These are phyloP conservation scores for Candida ovalis DNA, from an alignment of 805 yeast genomes.

Conservation along the genomic window DNA sequence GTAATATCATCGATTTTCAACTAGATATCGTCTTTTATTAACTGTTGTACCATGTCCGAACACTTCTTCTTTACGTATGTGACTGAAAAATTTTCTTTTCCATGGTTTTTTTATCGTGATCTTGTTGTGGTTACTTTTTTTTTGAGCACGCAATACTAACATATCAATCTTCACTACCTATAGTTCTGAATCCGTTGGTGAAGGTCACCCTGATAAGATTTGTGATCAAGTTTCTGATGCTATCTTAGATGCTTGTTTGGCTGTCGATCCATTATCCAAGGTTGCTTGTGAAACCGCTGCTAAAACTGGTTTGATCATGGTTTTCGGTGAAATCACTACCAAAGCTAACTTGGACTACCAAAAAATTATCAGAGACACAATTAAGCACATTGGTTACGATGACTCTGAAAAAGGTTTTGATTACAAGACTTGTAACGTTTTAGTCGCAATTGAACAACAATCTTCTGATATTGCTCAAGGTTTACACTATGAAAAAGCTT, in stretches of 20 bases:
- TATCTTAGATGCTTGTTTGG: slow-evolving; percentile 93
- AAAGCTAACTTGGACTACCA: slow-evolving; percentile 94
- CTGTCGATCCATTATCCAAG: slow-evolving; percentile 94
- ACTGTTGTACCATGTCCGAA: slow-evolving; percentile 18
- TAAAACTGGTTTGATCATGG: slow-evolving; percentile 99
- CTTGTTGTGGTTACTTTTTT: neutral
- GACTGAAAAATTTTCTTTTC: neutral
- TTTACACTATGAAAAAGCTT: slow-evolving; percentile 91
- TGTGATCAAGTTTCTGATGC: slow-evolving; percentile 99
- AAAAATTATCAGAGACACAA: slow-evolving; percentile 95
- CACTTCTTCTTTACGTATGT: slow-evolving; percentile 32
- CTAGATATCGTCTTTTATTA: neutral
- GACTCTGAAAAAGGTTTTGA: slow-evolving; percentile 95
- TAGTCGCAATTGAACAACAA: slow-evolving; percentile 99
- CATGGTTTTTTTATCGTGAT: neutral
- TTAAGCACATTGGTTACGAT: slow-evolving; percentile 98
- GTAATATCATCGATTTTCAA: neutral
- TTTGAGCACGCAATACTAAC: neutral
- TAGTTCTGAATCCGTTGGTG: slow-evolving; percentile 90
- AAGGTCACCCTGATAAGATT: slow-evolving; percentile 92
- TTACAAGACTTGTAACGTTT: slow-evolving; percentile 98
- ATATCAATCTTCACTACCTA: slow-evolving; percentile 16
- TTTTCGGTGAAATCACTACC: slow-evolving; percentile 99
- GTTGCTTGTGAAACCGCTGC: slow-evolving; percentile 99
- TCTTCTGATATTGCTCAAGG: slow-evolving; percentile 99